Base-by-base conservation (phyloP, 2,329 filamentous ascomycete genomes). In the Fusarium sterilihyphosum region DNA sequence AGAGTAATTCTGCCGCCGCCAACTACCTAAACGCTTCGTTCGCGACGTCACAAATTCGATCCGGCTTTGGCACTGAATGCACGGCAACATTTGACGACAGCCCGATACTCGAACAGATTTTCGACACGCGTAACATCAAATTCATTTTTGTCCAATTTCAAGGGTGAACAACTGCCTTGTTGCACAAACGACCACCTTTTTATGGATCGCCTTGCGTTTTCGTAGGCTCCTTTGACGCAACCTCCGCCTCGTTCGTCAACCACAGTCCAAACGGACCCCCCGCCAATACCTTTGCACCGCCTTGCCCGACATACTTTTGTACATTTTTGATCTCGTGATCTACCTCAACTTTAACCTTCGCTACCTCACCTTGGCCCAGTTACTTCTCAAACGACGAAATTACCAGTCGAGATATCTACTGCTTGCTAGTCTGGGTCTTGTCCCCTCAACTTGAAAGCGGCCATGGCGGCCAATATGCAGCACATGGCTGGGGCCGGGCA, bases 381-480 rank as follows among this genome's bases (percentile, higher is more conserved):
- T 54, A 58, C 22, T 22, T 61, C 29, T 46, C 40, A 61, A 57
- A 49, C 54, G 46, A 61, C 38, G 40, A 56, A 70, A 47, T 40
- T 50, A 65, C 43, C 41, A 56, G 50, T 52, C 29, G 52, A 75
- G 47, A 61, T 57, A 31, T 35, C 56, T 62, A 49, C 52, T 63
- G 20, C 54, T 66, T 38, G 20, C 47, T 61, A 73, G 60, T 67
- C 60, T 75, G 77, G 78, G 67, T 71, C 65, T 71, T 67, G 76
- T 65, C 49, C 69, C 61, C 35, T 70, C 61, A 67, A 66, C 49
- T 65, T 59, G 50, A 65, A 65, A 71, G 86, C 86, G 84, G 86
- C 86, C 82, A 90, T 91, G 88, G 88, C 88, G 84, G 88, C 86
- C 79, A 90, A 89, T 76, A 87, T 90, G 83, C 86, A 86, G 81